Conservation (phyloP, 805 yeast species). For the Lipomyces orientalis region DNA sequence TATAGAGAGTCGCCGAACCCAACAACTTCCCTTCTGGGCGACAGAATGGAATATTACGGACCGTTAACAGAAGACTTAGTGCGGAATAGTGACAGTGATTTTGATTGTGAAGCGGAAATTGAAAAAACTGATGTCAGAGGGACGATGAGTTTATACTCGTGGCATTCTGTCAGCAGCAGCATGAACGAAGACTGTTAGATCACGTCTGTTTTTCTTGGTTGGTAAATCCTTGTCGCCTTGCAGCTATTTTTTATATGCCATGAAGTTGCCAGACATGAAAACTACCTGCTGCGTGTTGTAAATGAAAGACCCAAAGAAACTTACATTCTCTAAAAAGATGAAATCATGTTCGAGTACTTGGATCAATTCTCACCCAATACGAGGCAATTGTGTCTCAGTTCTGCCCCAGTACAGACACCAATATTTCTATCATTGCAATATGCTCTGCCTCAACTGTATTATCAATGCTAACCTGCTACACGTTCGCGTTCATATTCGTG, state of each 20-base stretch:
- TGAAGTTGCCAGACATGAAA: no score
- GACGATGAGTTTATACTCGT: background rate
- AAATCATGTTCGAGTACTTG: no score
- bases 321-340: background rate
- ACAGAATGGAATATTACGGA: background rate
- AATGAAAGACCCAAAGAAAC: background rate
- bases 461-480: slow-evolving; percentile 5
- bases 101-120: background rate
- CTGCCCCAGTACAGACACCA: slow-evolving; percentile 3
- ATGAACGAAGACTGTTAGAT: no score
- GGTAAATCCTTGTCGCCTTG: no score
- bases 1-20: background rate
- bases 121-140: background rate
- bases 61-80: background rate
- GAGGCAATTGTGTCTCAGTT: slow-evolving; percentile 5
- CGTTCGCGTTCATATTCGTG: slow-evolving; percentile 6
- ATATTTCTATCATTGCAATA: background rate
- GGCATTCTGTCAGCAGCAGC: no score
- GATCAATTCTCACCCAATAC: slow-evolving; percentile 4
- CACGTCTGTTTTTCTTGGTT: no score
- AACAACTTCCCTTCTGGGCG: background rate
- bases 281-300: background rate
- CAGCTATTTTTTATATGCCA: no score
- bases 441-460: slow-evolving; percentile 6
- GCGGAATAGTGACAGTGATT: background rate